Evolutionary conservation across 1,139 yeast species (phyloP), one percentile per base, ranked within the genome.

Genomic region (Candida smagusa): DNA sequence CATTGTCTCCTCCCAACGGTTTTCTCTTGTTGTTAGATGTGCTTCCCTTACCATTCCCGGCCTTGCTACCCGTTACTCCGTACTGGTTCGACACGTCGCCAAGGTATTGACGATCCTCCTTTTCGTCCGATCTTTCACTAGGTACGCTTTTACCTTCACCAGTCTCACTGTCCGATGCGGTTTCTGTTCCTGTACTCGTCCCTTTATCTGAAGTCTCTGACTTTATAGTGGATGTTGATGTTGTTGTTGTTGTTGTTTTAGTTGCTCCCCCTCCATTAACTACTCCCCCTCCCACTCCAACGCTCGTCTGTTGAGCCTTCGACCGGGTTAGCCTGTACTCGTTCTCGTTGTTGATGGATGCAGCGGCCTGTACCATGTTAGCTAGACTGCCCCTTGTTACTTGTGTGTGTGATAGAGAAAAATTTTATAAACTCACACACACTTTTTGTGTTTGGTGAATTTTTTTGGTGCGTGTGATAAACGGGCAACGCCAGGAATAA

Each of bases 1-100:
- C 64, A 30, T 45, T 43, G 39, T 61, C 68, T n/a, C 68, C 68
- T 9, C 65, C 70, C 36, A 63, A 50, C 1, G 69, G 69, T 27
- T 56, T 54, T 45, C 68, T 58, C 35, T 52, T 59, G 19, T 41
- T 22, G 13, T 42, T 27, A 12, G 22, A 4, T 16, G 25, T 9
- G 12, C 13, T 21, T 9, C 25, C 33, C 7, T 40, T n/a, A 38
- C 11, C 16, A 30, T 30, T 28, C 12, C 36, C 27, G 7, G 36
- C 22, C 36, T 38, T 43, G 32, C 27, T 30, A 3, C 41, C 46
- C 9, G 42, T 12, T 21, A 44, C 46, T 2, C 65, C 69, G 42
- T 59, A 63, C 38, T 68, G 72, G 42, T 64, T 63, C 31, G 74
- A 66, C 9, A 69, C 67, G 45, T 69, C 74, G n/a, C 66, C 70